Evolutionary conservation across 2,329 filamentous ascomycete species (phyloP).

Genomic region (Aspergillus sojae): DNA sequence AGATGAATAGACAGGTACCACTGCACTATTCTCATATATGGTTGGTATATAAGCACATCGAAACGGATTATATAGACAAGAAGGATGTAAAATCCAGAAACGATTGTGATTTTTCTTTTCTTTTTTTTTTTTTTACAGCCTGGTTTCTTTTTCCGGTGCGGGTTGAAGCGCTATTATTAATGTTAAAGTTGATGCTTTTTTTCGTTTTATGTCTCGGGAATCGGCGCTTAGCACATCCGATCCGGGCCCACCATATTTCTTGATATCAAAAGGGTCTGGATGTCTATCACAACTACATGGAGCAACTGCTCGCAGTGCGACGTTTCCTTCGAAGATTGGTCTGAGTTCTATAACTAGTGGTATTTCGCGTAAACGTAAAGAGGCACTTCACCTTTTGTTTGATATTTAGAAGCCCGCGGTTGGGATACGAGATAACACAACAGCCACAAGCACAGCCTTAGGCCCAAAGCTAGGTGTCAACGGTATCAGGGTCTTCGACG

Average conservation of each 20-base stretch:
- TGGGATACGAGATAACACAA: not conserved
- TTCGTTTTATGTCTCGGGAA: not conserved
- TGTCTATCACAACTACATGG: not conserved
- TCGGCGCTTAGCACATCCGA: not conserved
- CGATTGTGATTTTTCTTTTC: not conserved
- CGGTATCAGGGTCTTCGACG: not conserved
- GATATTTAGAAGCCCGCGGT: not conserved
- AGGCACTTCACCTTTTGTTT: not conserved
- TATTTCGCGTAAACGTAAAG: not conserved
- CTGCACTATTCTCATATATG: not conserved
- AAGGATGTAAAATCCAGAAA: not conserved
- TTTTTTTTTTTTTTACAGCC: not conserved
- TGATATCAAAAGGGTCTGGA: not conserved
- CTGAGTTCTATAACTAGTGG: not conserved
- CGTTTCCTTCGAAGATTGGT: too few species aligned
- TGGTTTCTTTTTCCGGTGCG: not conserved
- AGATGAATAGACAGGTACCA: not conserved
- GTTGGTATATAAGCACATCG: not conserved
- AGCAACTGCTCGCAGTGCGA: not conserved
- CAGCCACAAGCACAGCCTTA: not conserved
- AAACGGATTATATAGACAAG: not conserved
- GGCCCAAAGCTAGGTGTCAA: not conserved
- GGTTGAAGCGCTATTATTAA: not conserved
- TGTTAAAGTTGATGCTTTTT: not conserved
- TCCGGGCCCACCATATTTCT: not conserved